A percentile compares a stretch with the other conserved stretches of the same genome.
Conservation (phyloP, 2,329 filamentous ascomycete genomes). For the Sordariomycetes sp. region DNA sequence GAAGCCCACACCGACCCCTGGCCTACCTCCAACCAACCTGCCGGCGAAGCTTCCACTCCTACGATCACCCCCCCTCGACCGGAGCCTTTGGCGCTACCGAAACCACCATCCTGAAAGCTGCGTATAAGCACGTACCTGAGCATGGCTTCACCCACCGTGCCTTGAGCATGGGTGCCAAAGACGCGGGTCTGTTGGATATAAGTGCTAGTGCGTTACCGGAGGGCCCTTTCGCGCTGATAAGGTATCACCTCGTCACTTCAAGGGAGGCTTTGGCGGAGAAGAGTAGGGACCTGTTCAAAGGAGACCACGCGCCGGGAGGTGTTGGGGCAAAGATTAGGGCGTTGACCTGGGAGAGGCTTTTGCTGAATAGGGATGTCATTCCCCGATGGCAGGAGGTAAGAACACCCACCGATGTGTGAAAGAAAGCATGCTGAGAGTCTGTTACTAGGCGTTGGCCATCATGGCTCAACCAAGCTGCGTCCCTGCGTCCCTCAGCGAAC, state of each 20-base stretch:
- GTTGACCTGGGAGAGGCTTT: conserved; percentile 68
- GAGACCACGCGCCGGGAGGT: conserved; percentile 25
- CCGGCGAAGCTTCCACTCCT: conserved; percentile 55
- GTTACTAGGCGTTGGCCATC: conserved; percentile 66
- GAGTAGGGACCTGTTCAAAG: conserved; percentile 27
- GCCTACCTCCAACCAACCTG: background rate
- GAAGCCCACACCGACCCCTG: background rate
- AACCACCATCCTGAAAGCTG: conserved; percentile 69
- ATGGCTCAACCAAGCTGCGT: conserved; percentile 82
- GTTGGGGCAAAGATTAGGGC: conserved; percentile 57
- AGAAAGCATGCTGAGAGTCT: background rate
- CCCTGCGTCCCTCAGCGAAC: conserved; percentile 65
- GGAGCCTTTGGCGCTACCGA: conserved; percentile 60
- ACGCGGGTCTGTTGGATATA: conserved; percentile 79
- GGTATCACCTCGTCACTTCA: conserved; percentile 64
- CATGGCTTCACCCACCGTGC: conserved; percentile 74
- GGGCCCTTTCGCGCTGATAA: conserved; percentile 73
- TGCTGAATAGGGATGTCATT: conserved; percentile 64
- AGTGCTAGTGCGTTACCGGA: conserved; percentile 74
- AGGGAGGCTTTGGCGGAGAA: conserved; percentile 47
- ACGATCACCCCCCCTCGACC: conserved; percentile 52
- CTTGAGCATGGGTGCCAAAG: conserved; percentile 68
- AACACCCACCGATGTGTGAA: conserved; percentile 5
- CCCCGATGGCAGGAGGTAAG: conserved; percentile 79
- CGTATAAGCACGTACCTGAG: conserved; percentile 66